A percentile compares a stretch with the other conserved stretches of the same genome.
Conservation (phyloP, 2,329 filamentous ascomycete species). For the Eutypella sp. region DNA sequence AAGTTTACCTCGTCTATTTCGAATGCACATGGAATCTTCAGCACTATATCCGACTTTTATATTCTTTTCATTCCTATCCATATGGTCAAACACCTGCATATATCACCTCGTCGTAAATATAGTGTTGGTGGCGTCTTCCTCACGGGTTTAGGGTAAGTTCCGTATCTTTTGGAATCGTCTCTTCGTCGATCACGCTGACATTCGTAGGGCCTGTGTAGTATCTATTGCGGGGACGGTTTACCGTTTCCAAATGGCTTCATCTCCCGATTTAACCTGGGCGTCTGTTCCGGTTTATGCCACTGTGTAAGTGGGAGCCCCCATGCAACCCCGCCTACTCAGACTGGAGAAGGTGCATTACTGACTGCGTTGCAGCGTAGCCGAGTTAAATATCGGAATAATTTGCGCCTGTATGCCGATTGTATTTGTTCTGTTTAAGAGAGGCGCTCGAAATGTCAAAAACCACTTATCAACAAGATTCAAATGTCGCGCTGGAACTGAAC, state of each 20-base stretch:
- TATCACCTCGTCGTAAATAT: slow-evolving; percentile 8
- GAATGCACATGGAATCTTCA: slow-evolving; percentile 6
- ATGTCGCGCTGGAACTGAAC: neutral
- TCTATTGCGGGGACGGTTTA: neutral
- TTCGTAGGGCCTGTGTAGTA: neutral
- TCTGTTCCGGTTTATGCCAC: neutral
- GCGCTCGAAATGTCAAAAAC: neutral
- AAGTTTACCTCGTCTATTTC: neutral
- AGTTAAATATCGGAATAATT: neutral
- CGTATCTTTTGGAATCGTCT: neutral
- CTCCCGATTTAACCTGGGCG: neutral
- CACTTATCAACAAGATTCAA: neutral
- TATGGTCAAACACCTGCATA: slow-evolving; percentile 4
- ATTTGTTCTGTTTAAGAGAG: neutral
- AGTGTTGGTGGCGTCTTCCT: slow-evolving; percentile 8
- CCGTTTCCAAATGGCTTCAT: neutral
- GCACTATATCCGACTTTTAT: slow-evolving; percentile 9
- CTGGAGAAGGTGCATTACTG: neutral
- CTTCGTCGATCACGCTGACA: neutral
- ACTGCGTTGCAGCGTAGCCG: neutral
- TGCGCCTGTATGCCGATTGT: neutral
- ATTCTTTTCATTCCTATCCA: slow-evolving; percentile 10
- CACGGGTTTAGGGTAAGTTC: slow-evolving; percentile 7
- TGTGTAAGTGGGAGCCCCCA: neutral
- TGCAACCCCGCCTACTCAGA: neutral